Conservation (phyloP, 148 eudicot genomes). For the Cornus suecica region DNA sequence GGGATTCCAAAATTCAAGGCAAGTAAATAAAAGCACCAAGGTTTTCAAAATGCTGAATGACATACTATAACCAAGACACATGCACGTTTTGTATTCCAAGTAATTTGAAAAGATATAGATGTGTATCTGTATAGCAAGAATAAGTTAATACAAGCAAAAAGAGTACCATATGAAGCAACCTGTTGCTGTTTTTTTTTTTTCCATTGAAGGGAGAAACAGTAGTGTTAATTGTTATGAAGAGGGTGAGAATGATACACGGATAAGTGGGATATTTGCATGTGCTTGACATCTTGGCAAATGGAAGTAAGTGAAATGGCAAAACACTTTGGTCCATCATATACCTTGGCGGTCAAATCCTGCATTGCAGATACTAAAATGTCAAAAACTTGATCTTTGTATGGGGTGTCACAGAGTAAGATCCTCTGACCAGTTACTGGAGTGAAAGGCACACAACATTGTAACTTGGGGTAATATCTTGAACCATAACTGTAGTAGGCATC, state of each 20-base stretch:
- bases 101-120: too few species aligned
- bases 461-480: conserved; percentile 85
- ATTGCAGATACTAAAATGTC: conserved; percentile 73
- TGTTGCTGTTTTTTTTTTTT: background rate
- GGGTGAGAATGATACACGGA: background rate
- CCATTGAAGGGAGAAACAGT: background rate
- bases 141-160: too few species aligned
- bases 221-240: background rate
- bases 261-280: background rate
- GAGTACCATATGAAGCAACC: too few species aligned
- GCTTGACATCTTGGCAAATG: background rate
- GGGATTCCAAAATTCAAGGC: too few species aligned
- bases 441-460: conserved; percentile 89
- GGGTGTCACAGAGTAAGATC: conserved; percentile 68
- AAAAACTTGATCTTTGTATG: conserved; percentile 66
- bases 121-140: too few species aligned
- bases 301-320: background rate
- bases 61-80: too few species aligned
- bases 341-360: conserved; percentile 75
- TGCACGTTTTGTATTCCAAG: too few species aligned
- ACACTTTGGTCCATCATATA: conserved; percentile 18
- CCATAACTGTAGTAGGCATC: conserved; percentile 89
- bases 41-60: too few species aligned
- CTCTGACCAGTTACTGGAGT: conserved; percentile 95
- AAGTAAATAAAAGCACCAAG: too few species aligned